phyloP scores from a whole-genome alignment of 805 yeast species.

The Starmerella cellae region DNA sequence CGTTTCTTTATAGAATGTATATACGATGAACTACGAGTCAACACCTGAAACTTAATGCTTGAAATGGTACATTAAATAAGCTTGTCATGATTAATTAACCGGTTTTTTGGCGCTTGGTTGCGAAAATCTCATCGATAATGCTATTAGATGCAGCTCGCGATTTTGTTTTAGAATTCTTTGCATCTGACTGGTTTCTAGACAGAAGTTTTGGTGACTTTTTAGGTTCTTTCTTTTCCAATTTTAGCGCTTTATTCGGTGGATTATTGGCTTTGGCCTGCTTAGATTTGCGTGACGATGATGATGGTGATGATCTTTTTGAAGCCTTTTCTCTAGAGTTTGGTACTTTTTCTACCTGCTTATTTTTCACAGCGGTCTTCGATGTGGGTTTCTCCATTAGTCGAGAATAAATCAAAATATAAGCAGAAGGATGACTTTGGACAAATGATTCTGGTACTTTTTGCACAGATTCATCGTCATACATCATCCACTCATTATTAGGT shows the following conservation, averaged over 20 bases:
- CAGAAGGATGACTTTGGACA: constrained; percentile 72
- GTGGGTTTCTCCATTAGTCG: constrained; percentile 32
- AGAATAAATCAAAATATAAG: constrained; percentile 79
- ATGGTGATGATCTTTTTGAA: no score
- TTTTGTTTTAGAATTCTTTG: background rate
- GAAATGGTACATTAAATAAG: no score
- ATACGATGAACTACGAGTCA: no score
- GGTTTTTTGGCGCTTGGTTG: constrained; percentile 3
- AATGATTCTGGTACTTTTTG: constrained; percentile 57
- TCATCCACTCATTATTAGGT: constrained; percentile 85
- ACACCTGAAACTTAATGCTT: no score
- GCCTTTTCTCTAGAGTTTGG: no score
- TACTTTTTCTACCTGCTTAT: no score
- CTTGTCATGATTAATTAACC: background rate
- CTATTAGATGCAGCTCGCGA: constrained; percentile 12
- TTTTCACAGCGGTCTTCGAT: background rate
- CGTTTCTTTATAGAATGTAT: background rate
- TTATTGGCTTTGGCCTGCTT: no score
- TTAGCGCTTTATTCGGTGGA: no score
- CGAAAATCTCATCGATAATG: constrained; percentile 24
- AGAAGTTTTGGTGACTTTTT: background rate
- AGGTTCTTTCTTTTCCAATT: no score
- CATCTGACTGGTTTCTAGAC: background rate
- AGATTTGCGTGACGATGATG: no score
- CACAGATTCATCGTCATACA: constrained; percentile 86